These are phyloP conservation scores for Choiromyces venosus DNA, from an alignment of 495 filamentous ascomycete genomes.

Conservation along the genomic window DNA sequence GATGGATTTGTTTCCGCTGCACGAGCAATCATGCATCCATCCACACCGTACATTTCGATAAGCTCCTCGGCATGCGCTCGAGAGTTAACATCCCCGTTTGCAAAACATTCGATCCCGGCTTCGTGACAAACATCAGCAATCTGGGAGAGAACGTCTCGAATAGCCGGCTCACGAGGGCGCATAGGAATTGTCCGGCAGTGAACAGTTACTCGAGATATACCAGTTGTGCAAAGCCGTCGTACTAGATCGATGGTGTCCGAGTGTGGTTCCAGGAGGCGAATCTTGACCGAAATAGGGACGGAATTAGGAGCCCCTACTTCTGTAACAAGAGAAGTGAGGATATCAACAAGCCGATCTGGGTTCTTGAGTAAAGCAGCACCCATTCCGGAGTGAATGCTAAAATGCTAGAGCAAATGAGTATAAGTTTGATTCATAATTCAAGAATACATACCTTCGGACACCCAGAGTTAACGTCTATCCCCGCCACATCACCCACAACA, in stretches of 20 bases:
- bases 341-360: constrained; percentile 74
- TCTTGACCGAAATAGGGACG: constrained; percentile 93
- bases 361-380: constrained; percentile 80
- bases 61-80: constrained; percentile 62
- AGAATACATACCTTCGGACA: constrained; percentile 63
- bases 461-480: constrained; percentile 94
- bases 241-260: constrained; percentile 70
- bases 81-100: constrained; percentile 85
- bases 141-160: constrained; percentile 79
- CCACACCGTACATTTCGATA: constrained; percentile 68
- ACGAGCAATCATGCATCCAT: constrained; percentile 96
- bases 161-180: constrained; percentile 80
- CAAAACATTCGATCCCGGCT: constrained; percentile 78
- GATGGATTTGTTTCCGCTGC: constrained; percentile 83
- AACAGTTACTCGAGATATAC: constrained; percentile 84
- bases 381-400: constrained; percentile 87
- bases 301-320: constrained; percentile 68
- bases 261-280: constrained; percentile 73
- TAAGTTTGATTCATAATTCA: not conserved
- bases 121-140: constrained; percentile 69
- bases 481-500: constrained; percentile 77
- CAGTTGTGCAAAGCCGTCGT: constrained; percentile 65
- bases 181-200: constrained; percentile 96
- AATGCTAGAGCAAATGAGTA: constrained; percentile 51
- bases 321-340: constrained; percentile 71